Percentiles rank a stretch among this genome's conserved stretches.
Evolutionary conservation across 176 grass and related monocot genomes (phyloP).

Genomic region (Leersia perrieri): DNA sequence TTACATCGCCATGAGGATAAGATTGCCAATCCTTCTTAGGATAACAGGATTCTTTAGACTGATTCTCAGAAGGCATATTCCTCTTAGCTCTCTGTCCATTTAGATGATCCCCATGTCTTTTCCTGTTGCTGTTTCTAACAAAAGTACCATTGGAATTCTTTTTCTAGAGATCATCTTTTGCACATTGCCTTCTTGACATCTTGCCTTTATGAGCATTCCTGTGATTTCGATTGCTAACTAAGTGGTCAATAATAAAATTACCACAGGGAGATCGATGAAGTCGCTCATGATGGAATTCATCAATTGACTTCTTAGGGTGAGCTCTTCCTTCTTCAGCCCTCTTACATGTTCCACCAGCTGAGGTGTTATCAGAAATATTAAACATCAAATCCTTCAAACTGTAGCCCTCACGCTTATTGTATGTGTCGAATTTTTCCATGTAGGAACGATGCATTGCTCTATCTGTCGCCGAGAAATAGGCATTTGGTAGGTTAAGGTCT

Average conservation of each 20-base stretch:
- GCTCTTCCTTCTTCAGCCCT: slow-evolving; percentile 11
- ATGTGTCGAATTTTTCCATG: neutral
- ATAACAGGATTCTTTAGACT: slow-evolving; percentile 14
- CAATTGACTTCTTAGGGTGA: neutral
- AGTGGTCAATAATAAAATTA: slow-evolving; percentile 11
- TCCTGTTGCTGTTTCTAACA: neutral
- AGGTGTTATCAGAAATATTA: neutral
- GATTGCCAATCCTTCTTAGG: neutral
- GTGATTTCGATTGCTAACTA: neutral
- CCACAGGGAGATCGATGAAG: slow-evolving; percentile 9
- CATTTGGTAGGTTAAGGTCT: slow-evolving; percentile 15
- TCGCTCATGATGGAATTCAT: slow-evolving; percentile 22
- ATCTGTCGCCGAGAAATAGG: slow-evolving; percentile 24
- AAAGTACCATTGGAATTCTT: neutral
- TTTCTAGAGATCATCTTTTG: neutral
- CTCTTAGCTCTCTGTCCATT: slow-evolving; percentile 8
- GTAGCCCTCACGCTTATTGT: neutral
- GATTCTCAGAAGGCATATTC: neutral
- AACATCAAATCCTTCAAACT: neutral
- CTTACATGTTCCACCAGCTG: neutral
- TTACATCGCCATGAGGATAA: neutral
- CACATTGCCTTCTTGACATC: slow-evolving; percentile 15
- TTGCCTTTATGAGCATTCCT: slow-evolving; percentile 17
- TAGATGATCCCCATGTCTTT: slow-evolving; percentile 26
- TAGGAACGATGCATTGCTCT: slow-evolving; percentile 18